Evolutionary conservation across 169 alveolate species (phyloP), one percentile per base, ranked within the genome.

Genomic region (Eimeria tenella): DNA sequence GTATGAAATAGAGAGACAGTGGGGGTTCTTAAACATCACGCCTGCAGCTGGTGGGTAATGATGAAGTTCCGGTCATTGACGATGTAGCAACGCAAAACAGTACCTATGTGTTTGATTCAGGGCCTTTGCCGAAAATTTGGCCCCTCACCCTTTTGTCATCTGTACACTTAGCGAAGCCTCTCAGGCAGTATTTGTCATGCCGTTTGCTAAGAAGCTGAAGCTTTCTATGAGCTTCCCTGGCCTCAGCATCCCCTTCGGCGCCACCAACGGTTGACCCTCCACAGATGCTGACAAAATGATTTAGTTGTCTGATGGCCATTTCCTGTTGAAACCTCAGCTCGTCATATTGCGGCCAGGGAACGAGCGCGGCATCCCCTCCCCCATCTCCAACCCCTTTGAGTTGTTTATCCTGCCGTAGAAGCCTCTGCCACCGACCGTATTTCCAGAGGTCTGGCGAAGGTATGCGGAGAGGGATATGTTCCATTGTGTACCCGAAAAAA

Each of bases 321-420:
- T 89, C 94, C 25, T 71, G 83, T 42, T 79, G 84, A 65, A 73
- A 42, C 65, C 94, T 75, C 62, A 89, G 31, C 23, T 74, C 88
- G 94, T 89, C 94, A 63, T 68, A 89, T 65, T 89, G 94, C 19
- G 83, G 94, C 94, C 94, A 89, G 56, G 94, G 94, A 42, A 89
- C 94, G 17, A 74, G 81, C 4, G 94, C 94, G 19, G 88, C 94
- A 25, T 71, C 94, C 15, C 94, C 88, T 2, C 81, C 94, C 87
- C 50, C 79, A 56, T 52, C 71, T 10, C 82, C 93, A 15, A 87
- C 70, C 25, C 93, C 93, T 65, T 87, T 87, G 58, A 87, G 74
- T 55, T 74, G 74, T 58, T 60, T 89, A 88, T 74, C 94, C 8
- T 74, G 73, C 77, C 83, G 88, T 63, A 89, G 60, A 25, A 89